Base-by-base conservation (phyloP, 1,139 yeast species). In the Sugiyamaella japonica region DNA sequence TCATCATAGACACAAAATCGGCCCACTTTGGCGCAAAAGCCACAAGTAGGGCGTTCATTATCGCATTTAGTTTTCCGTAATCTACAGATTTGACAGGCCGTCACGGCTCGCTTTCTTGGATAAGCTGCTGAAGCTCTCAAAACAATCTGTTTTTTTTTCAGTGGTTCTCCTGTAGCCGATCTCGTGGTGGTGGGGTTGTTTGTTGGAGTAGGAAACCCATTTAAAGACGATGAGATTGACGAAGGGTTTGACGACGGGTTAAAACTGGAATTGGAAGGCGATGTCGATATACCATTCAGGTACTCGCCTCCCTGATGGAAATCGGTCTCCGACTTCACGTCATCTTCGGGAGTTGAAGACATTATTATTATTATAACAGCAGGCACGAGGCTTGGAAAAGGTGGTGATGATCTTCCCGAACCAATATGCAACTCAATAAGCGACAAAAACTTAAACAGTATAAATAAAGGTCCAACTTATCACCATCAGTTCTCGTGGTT, bases 31-130 rank as follows among this genome's bases (percentile, higher is more conserved):
- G 42, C 50, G 40, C 61, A 58, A 48, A 58, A 58, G 9, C 60
- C 57, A 53, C 61, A 58, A 20, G 52, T 48, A n/a, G 61, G 61
- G 9, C 59, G 55, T 25, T 51, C 54, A 44, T 58, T 58, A 39
- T 58, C 61, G 40, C 61, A 58, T 42, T 58, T 58, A 25, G 61
- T 58, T 45, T 57, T 58, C 20, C 61, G 55, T 7, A 55, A 47
- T 16, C 61, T 48, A 46, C 61, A 58, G 16, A 57, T 43, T 36
- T 57, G 59, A 45, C 61, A 58, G n/a, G 61, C 61, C 10, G 58
- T 56, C 16, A 58, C 58, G 2, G 61, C 57, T 38, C 61, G 32
- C 25, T 49, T 52, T 17, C 61, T 45, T n/a, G 53, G 53, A 23
- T 50, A 50, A 29, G 53, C 50, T 3, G 44, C 40, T 6, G 53